Evolutionary conservation across 116 monocot genomes (phyloP), one percentile per base, ranked within the genome.

Genomic region (Phalaenopsis hybrid): DNA sequence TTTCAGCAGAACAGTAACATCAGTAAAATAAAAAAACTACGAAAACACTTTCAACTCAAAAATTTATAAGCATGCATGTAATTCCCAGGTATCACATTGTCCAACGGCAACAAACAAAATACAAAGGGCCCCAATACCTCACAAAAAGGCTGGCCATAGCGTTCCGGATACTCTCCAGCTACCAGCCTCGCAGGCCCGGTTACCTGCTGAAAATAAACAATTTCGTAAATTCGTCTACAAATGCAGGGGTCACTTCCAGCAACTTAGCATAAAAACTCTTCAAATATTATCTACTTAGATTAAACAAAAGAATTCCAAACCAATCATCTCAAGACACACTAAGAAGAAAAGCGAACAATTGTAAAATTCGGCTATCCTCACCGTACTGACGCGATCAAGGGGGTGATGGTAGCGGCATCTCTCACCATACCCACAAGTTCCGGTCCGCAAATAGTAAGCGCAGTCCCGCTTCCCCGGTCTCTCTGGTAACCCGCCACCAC

Each of bases 331-430:
- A 46, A 3, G 6, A 75, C 2, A 44, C 20, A 75, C 0, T 13
- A 75, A 45, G 7, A 75, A 75, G 15, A 55, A 75, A 75, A 20
- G 20, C 7, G 17, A 45, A 61, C 15, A 25, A 5, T 9, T n/a
- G 20, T 10, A 57, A 20, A 59, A 58, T 57, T 63, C 21, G 6
- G 55, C 9, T 18, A 21, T 43, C 12, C 85, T 84, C 81, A 89
- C 89, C 81, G 51, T 43, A 44, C 28, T 20, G 20, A 78, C 28
- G 6, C 84, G 92, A 76, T 87, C 82, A 50, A 89, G 93, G 21
- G 99, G 99, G 55, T 99, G 99, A 85, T 99, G 93, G 83, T 86
- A 99, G 16, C 95, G 88, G 83, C 99, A 99, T 52, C 87, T 83
- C 18, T 94, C 91, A 6, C 95, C 99, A 78, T 91, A 99, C 12